These are phyloP conservation scores for Multifurca ochricompacta DNA, from an alignment of 768 basidiomycete genomes.

Conservation along the genomic window DNA sequence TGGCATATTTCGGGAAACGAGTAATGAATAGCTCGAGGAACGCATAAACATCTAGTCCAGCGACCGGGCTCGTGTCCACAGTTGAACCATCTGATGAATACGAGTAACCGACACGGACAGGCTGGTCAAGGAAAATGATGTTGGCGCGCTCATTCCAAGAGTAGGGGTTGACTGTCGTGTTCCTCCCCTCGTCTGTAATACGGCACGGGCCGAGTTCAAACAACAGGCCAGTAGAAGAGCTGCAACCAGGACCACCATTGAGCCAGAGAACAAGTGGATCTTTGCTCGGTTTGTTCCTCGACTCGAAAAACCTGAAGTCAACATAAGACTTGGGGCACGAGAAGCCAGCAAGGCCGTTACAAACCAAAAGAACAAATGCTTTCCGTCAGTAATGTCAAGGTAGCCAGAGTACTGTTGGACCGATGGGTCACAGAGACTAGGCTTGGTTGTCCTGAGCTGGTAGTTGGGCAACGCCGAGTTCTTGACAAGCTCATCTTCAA, in stretches of 20 bases:
- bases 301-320: constrained; percentile 78
- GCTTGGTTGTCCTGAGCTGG: constrained; percentile 34
- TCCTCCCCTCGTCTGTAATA: constrained; percentile 33
- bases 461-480: constrained; percentile 32
- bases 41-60: constrained; percentile 84
- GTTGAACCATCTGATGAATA: constrained; percentile 69
- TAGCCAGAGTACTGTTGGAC: constrained; percentile 51
- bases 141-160: constrained; percentile 83
- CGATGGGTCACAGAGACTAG: constrained; percentile 41
- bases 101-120: constrained; percentile 85
- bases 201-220: constrained; percentile 22
- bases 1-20: constrained; percentile 68
- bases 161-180: constrained; percentile 65
- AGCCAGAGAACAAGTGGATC: constrained; percentile 88
- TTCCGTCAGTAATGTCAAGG: constrained; percentile 46
- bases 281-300: constrained; percentile 58
- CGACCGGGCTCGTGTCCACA: constrained; percentile 75
- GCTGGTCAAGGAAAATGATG: constrained; percentile 70
- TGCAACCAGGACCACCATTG: constrained; percentile 57
- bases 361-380: constrained; percentile 56
- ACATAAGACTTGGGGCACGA: neutral
- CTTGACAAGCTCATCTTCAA: constrained; percentile 34
- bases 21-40: constrained; percentile 75
- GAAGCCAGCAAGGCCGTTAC: neutral
- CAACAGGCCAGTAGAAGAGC: constrained; percentile 23